Conservation (phyloP, 2,329 filamentous ascomycete genomes). For the Chrysoporthe deuterocubensis region DNA sequence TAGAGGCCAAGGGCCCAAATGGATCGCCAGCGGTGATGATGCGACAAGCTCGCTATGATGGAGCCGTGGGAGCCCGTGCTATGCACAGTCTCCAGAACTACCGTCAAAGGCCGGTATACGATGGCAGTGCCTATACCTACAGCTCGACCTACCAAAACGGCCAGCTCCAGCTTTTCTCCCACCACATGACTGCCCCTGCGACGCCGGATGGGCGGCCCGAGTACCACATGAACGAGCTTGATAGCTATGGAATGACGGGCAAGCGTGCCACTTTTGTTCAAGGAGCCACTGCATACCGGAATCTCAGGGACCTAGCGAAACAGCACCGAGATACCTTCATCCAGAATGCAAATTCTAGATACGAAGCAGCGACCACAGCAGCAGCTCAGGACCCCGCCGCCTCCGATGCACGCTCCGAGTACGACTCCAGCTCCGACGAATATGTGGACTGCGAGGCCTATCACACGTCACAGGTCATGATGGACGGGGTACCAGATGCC, state of each 20-base stretch:
- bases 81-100: conserved; percentile 3
- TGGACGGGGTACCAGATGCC: neutral
- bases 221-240: conserved; percentile 47
- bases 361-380: neutral
- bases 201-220: conserved; percentile 38
- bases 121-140: neutral
- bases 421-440: conserved; percentile 6
- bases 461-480: neutral
- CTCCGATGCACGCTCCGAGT: neutral
- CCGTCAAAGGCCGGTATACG: neutral
- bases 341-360: conserved; percentile 35
- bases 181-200: conserved; percentile 40
- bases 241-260: conserved; percentile 35
- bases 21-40: conserved; percentile 37
- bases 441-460: conserved; percentile 3
- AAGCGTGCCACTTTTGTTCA: conserved; percentile 38
- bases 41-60: conserved; percentile 40
- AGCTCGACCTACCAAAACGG: conserved; percentile 30
- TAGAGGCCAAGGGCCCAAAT: conserved; percentile 44
- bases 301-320: conserved; percentile 44
- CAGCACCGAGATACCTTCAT: conserved; percentile 43
- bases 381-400: conserved; percentile 2
- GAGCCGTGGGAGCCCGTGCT: neutral
- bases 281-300: conserved; percentile 45
- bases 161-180: conserved; percentile 43